Conservation (phyloP, 2,329 filamentous ascomycete species). For the Clonostachys chloroleuca region DNA sequence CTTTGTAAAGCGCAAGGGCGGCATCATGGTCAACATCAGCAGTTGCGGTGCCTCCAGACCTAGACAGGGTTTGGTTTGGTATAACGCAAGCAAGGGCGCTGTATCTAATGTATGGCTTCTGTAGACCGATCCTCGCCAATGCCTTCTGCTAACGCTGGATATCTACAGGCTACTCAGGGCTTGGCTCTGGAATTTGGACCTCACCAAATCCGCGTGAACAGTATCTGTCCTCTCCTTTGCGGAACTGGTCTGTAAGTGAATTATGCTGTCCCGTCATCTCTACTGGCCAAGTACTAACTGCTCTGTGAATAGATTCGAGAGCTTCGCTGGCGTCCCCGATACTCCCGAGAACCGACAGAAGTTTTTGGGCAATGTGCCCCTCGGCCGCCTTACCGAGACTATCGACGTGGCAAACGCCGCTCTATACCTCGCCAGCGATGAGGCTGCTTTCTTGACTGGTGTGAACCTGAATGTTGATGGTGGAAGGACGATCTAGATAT, state of each 20-base stretch:
- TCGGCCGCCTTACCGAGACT: slow-evolving; percentile 2
- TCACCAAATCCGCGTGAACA: slow-evolving; percentile 77
- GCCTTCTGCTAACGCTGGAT: neutral
- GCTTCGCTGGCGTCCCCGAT: slow-evolving; percentile 2
- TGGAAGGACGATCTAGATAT: slow-evolving; percentile 1
- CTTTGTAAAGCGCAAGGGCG: slow-evolving; percentile 66
- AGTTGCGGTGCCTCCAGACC: slow-evolving; percentile 71
- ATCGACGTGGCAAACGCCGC: slow-evolving; percentile 4
- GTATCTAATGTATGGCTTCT: slow-evolving; percentile 36
- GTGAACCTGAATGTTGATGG: slow-evolving; percentile 7
- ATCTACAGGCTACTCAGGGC: slow-evolving; percentile 5
- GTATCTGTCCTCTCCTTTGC: slow-evolving; percentile 55
- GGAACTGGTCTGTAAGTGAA: slow-evolving; percentile 3
- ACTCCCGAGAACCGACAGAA: slow-evolving; percentile 3
- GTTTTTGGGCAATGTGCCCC: slow-evolving; percentile 4
- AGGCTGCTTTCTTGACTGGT: slow-evolving; percentile 4
- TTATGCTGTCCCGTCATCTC: too few species aligned
- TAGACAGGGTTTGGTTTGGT: slow-evolving; percentile 71
- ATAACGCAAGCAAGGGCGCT: slow-evolving; percentile 79
- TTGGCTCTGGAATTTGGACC: slow-evolving; percentile 70
- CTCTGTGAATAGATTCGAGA: neutral
- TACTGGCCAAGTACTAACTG: too few species aligned
- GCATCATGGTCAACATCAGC: slow-evolving; percentile 72
- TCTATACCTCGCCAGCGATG: slow-evolving; percentile 3
- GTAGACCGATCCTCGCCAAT: neutral